A percentile compares a stretch with the other conserved stretches of the same genome.
These are phyloP conservation scores for Colletotrichum godetiae DNA, from an alignment of 2,329 filamentous ascomycete species.

Conservation along the genomic window DNA sequence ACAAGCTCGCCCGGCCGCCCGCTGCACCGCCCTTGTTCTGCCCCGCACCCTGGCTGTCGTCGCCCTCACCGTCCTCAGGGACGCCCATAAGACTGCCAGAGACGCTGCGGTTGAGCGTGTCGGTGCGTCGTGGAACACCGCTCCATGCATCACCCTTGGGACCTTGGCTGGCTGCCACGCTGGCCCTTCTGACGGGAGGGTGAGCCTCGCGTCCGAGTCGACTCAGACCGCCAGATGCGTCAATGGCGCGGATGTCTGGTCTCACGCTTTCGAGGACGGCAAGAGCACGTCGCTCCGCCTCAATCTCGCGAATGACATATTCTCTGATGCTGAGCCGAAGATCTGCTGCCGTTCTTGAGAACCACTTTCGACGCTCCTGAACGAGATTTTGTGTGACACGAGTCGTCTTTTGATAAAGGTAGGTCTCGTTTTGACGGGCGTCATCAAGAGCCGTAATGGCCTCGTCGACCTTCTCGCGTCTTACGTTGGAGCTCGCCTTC, in stretches of 20 bases:
- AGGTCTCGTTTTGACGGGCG: constrained; percentile 82
- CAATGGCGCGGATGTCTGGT: constrained; percentile 92
- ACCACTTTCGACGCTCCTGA: constrained; percentile 91
- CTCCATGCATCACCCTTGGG: constrained; percentile 99
- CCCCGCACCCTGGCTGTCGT: constrained; percentile 49
- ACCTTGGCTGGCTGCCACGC: constrained; percentile 88
- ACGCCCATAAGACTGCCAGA: constrained; percentile 77
- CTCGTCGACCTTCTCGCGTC: constrained; percentile 96
- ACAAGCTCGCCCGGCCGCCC: constrained; percentile 61
- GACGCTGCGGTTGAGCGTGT: constrained; percentile 81
- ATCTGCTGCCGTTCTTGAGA: constrained; percentile 85
- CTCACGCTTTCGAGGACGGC: constrained; percentile 94
- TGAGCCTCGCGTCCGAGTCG: constrained; percentile 90
- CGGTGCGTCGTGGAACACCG: constrained; percentile 85
- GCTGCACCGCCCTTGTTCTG: constrained; percentile 52
- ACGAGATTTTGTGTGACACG: constrained; percentile 91
- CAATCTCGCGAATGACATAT: constrained; percentile 94
- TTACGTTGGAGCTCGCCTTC: constrained; percentile 86
- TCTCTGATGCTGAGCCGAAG: constrained; percentile 86
- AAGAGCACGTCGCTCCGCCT: constrained; percentile 91
- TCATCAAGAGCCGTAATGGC: constrained; percentile 93
- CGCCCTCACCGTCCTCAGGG: constrained; percentile 68
- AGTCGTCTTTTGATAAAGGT: constrained; percentile 86
- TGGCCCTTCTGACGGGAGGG: constrained; percentile 78
- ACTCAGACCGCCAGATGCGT: constrained; percentile 88